phyloP scores from a whole-genome alignment of 2,329 filamentous ascomycete species.

The Xylaria sp. region DNA sequence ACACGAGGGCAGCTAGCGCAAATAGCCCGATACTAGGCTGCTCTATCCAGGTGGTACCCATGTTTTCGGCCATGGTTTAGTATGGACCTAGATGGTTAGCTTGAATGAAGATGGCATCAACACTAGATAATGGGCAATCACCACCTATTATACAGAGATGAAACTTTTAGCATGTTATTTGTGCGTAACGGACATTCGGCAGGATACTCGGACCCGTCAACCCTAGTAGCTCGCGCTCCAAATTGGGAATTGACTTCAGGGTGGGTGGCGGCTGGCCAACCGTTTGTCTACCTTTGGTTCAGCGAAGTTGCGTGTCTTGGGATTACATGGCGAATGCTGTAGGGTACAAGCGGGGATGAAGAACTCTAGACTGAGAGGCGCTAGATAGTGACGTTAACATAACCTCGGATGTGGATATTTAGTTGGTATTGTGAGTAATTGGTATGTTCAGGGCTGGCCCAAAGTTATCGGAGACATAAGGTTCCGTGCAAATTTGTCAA shows the following conservation, averaged over 20 bases:
- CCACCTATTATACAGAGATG: not conserved
- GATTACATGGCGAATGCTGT: not conserved
- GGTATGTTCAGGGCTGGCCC: too few relatives aligned
- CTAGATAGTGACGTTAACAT: too few relatives aligned
- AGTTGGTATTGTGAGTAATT: too few relatives aligned
- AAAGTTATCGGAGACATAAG: too few relatives aligned
- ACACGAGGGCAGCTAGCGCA: conserved; percentile 21
- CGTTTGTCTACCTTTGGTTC: not conserved
- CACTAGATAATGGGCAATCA: not conserved
- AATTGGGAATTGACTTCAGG: not conserved
- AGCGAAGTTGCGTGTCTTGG: not conserved
- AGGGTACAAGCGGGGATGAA: too few relatives aligned
- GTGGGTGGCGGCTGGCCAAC: not conserved
- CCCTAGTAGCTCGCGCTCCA: not conserved
- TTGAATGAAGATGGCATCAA: not conserved
- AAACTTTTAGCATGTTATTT: too few relatives aligned
- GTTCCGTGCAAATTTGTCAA: too few relatives aligned
- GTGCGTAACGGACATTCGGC: conserved; percentile 5
- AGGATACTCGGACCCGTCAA: conserved; percentile 4
- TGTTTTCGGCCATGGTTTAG: conserved; percentile 7
- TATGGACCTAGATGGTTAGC: not conserved
- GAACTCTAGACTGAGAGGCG: too few relatives aligned
- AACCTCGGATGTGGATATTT: too few relatives aligned
- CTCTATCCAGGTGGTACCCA: conserved; percentile 15
- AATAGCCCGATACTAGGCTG: conserved; percentile 27